Base-by-base conservation (phyloP, 176 grass and related monocot genomes). In the Oropetium thomaeum region DNA sequence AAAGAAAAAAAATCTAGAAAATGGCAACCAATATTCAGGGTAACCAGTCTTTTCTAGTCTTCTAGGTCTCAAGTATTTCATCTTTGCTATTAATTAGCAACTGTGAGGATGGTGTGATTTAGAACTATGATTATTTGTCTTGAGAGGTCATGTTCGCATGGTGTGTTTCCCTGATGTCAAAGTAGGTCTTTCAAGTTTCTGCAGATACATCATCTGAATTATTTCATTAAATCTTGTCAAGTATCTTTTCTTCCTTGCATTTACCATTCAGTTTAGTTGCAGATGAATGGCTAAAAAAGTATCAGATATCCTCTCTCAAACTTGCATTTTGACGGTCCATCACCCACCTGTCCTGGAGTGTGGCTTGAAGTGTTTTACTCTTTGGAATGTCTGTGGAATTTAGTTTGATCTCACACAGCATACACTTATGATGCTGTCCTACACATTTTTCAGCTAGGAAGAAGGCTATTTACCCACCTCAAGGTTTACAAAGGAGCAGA, bases 401-500 rank as follows among this genome's bases (percentile, higher is more conserved):
- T 80, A n/a, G 22, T 71, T 58, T 39, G 4, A 62, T 20, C 20
- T 51, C 25, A 67, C 29, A 16, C 22, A 20, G 7, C 29, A 45
- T n/a, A 37, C 30, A 61, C 53, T 2, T 23, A 79, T 28, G 26
- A 32, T 60, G 76, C 70, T 65, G 0, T 68, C 53, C 68, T 64
- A 5, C n/a, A 60, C 45, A 73, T 48, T 78, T 79, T 76, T 80
- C 77, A 99, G 96, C 84, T 99, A 51, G 96, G 96, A 73, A 95
- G 96, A 86, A 48, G 72, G 42, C 77, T 99, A 39, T 99, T 99
- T 81, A 99, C 96, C 65, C 96, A 95, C 82, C 91, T 99, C 43
- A 95, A 99, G 83, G 96, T 99, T 22, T 99, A 95, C 76, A 84
- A 92, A 85, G 96, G 96, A 48, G n/a, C 89, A 69, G 96, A 96